Base-by-base conservation (phyloP, 2,329 filamentous ascomycete species). In the Tolypocladium tropicale region DNA sequence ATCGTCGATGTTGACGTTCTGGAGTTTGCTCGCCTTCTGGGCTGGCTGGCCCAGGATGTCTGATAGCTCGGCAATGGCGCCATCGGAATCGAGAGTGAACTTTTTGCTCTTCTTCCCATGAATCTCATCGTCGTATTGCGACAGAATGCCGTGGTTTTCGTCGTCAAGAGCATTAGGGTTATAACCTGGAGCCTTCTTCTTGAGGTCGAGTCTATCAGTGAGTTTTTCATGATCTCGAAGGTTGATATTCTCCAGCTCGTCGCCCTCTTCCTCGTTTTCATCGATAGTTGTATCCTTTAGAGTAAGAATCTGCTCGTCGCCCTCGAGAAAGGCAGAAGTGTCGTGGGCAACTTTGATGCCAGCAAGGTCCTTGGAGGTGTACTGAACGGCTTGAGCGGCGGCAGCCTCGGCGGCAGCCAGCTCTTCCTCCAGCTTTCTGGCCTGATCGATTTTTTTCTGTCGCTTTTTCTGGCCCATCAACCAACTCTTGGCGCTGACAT, bases 51-150 rank as follows among this genome's bases (percentile, higher is more conserved):
- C 71, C 39, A 80, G 68, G 41, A 78, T 79, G 59, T 84, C 81
- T 21, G 80, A 74, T 52, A 86, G 76, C 62, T 89, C 85, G 16
- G 81, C 80, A 28, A 76, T 85, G 36, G 83, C 85, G 3, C 91
- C 92, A 59, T 85, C 80, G 2, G 85, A 85, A 69, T 95, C 90
- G 18, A 99, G 76, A 0, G 89, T 96, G 64, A 99, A 99, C 28
- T 82, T 81, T 68, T 95, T 96, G 56, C 80, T 77, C 74, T 95
- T 94, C 73, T 95, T 96, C 55, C 91, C 91, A 37, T 88, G 83
- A 54, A 96, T 95, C 66, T 96, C 93, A 61, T 97, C 94, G 64
- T 97, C 94, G 67, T 99, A 99, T 63, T 99, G 93, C 16, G 89
- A 83, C 46, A 99, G 74, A 28, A 99, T 84, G 6, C 81, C 80